Base-by-base conservation (phyloP, 2,329 filamentous ascomycete species). In the Phialocephala subalpina region DNA sequence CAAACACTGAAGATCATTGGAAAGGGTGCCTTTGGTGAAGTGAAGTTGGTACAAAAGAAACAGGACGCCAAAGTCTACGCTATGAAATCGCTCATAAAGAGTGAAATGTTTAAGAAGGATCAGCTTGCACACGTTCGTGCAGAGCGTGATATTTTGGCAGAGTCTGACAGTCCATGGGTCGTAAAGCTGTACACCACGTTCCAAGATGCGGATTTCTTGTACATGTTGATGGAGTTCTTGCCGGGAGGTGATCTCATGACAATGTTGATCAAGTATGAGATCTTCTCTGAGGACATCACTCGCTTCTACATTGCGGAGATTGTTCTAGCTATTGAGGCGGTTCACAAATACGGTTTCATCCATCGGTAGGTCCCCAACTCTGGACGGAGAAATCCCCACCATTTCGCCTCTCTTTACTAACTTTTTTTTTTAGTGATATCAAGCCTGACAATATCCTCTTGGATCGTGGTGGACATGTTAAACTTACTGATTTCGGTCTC, bases 201-300 rank as follows among this genome's bases (percentile, higher is more conserved):
- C 84, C 96, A 99, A 81, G 96, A 99, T 78, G 86, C 87, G 55
- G 95, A 96, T 72, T 99, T 97, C 82, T 84, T 99, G 40, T 99
- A 99, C 83, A 96, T 99, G 90, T 85, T 99, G 68, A 99, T 99
- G 96, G 96, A 99, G 81, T 99, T 98, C 81, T 86, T 99, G 79
- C 96, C 96, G 8, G 96, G 96, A 79, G 96, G 96, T 79, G 96
- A 99, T 82, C 81, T 99, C 78, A 99, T 99, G 96, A 99, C 96
- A 3, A 99, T 99, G 96, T 85, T 99, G 73, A 99, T 99, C 83
- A 99, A 98, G 85, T 99, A 99, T 77, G 96, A 99, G 79, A 97
- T 99, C 78, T 99, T 99, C 80, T 97, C 94, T 0, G 95, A 98
- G 79, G 96, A 99, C 73, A 98, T 99, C 72, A 99, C 96, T 35